Evolutionary conservation across 2,329 filamentous ascomycete species (phyloP), one percentile per base, ranked within the genome.

Genomic region (Graphiopsis chlorocephala): DNA sequence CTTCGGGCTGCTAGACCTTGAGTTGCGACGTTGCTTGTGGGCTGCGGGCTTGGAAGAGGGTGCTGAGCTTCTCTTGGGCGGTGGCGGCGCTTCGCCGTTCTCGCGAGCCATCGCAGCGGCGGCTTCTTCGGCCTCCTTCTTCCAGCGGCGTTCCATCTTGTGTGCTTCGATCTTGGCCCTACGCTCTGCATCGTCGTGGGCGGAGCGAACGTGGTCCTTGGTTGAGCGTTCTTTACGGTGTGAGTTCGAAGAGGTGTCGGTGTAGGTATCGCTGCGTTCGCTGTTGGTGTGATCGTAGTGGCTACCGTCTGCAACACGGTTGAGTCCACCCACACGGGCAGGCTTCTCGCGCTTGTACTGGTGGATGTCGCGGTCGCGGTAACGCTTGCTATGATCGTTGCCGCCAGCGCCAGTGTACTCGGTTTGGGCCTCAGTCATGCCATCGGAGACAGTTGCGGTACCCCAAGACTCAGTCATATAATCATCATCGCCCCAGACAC

Each of bases 251-350:
- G 78, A 79, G 64, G 81, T 64, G 79, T 79, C 62, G 89, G 83
- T 47, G 75, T 77, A 68, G 68, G 72, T 68, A 69, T 82, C 78
- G 64, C 79, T 79, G 59, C 86, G 82, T 70, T 83, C 85, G 42
- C 87, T 86, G 69, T 89, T 87, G 57, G 89, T 89, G 77, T 91
- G 91, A 74, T 96, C 91, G 84, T 92, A 96, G 69, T 86, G 82
- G 66, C 88, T 90, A 66, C 89, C 90, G 70, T 97, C 94, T 50
- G 88, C 84, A 70, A 90, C 84, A 72, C 89, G 88, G 79, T 98
- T 98, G 76, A 98, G 81, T 23, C 94, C 94, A 38, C 94, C 94
- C 1, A 98, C 93, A 60, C 90, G 86, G 0, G 94, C 94, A 1
- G 92, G 82, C 76, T 89, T 91, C 80, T 98, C 94, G 73, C 92